These are phyloP conservation scores for Aureobasidium namibiae DNA, from an alignment of 2,329 filamentous ascomycete genomes.

Conservation along the genomic window DNA sequence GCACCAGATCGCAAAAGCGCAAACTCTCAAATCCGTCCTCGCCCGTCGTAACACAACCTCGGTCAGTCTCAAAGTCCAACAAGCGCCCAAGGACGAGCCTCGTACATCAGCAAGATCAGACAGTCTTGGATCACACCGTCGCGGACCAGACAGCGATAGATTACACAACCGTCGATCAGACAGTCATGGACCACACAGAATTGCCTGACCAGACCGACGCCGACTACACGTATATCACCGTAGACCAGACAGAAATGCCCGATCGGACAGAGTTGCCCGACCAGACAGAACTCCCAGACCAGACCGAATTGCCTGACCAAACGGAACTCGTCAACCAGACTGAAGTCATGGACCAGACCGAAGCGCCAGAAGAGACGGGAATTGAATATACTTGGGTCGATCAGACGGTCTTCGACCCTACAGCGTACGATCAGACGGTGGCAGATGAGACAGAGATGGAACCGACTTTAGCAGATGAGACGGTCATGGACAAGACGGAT, in stretches of 20 bases:
- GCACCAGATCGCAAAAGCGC: conserved; percentile 12
- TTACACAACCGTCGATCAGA: conserved; percentile 14
- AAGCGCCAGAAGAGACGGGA: conserved; percentile 1
- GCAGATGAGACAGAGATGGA: not conserved
- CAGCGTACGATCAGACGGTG: not conserved
- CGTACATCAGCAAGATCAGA: not conserved
- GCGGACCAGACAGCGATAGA: conserved; percentile 13
- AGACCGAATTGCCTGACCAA: conserved; percentile 13
- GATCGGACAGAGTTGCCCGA: conserved; percentile 11
- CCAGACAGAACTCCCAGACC: conserved; percentile 1
- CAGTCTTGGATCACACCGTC: not conserved
- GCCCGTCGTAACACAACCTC: not conserved
- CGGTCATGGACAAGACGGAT: not conserved
- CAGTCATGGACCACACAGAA: conserved; percentile 5
- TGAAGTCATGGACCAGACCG: not conserved
- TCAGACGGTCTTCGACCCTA: not conserved
- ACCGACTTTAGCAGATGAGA: not conserved
- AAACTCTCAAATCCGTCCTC: conserved; percentile 5
- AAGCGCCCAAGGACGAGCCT: conserved; percentile 6
- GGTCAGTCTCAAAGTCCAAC: not conserved
- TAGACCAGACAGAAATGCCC: conserved; percentile 11
- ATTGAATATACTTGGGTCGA: conserved; percentile 12
- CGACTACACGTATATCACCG: conserved; percentile 10
- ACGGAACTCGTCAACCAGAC: conserved; percentile 10
- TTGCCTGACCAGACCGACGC: conserved; percentile 16